Conservation (phyloP, 2,329 filamentous ascomycete genomes). For the Knufia petricola region DNA sequence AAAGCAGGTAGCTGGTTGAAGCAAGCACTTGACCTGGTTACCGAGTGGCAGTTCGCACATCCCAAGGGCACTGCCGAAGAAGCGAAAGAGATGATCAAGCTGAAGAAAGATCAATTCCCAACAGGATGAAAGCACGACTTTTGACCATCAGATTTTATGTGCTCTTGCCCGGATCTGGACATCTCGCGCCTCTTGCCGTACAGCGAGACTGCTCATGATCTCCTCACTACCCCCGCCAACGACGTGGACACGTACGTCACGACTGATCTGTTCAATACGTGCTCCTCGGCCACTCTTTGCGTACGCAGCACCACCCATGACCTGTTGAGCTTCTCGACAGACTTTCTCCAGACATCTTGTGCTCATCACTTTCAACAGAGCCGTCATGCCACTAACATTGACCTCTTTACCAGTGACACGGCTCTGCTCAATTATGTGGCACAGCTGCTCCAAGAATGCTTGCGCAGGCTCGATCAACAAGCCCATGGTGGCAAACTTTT, state of each 20-base stretch:
- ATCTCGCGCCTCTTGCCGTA: conserved; percentile 62
- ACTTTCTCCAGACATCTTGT: conserved; percentile 45
- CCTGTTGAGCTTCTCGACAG: conserved; percentile 47
- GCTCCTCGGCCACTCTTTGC: conserved; percentile 62
- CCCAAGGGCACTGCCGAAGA: conserved; percentile 40
- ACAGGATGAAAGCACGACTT: background rate
- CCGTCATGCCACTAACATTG: conserved; percentile 61
- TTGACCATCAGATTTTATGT: conserved; percentile 20
- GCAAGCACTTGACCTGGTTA: conserved; percentile 64
- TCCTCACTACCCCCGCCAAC: conserved; percentile 65
- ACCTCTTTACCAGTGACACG: conserved; percentile 31
- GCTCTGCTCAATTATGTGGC: conserved; percentile 46
- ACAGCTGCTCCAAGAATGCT: conserved; percentile 49
- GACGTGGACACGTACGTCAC: conserved; percentile 52
- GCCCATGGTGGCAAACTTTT: conserved; percentile 60
- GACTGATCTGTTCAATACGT: conserved; percentile 55
- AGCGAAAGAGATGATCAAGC: conserved; percentile 41
- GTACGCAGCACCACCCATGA: conserved; percentile 61
- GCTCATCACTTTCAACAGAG: conserved; percentile 57
- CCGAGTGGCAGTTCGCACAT: conserved; percentile 82
- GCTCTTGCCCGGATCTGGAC: conserved; percentile 31
- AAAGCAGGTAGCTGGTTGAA: conserved; percentile 79
- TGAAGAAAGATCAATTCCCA: conserved; percentile 44
- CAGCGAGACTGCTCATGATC: conserved; percentile 59
- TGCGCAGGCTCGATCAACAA: conserved; percentile 59